A percentile compares a stretch with the other conserved stretches of the same genome.
These are phyloP conservation scores for Aspergillus amoenus DNA, from an alignment of 2,329 filamentous ascomycete species.

Conservation along the genomic window DNA sequence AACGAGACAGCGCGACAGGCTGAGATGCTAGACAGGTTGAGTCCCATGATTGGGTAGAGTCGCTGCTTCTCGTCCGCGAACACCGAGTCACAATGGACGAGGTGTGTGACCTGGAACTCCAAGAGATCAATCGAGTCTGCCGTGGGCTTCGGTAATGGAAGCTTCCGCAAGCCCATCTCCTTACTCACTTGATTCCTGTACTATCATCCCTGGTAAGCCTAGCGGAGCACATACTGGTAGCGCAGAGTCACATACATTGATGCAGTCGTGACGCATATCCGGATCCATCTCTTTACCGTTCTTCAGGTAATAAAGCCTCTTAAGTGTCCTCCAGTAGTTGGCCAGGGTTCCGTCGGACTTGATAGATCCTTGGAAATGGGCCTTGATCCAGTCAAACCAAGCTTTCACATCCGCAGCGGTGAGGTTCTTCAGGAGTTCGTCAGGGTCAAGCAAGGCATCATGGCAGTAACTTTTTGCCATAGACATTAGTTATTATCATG, in stretches of 20 bases:
- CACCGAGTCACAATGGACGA: background rate
- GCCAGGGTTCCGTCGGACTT: conserved; percentile 15
- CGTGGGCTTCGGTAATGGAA: conserved; percentile 1
- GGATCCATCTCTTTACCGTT: conserved; percentile 6
- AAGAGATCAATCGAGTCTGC: background rate
- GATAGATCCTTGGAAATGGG: conserved; percentile 16
- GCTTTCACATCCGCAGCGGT: conserved; percentile 15
- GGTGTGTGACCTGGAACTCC: background rate
- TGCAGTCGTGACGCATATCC: conserved; percentile 7
- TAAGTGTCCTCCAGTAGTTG: conserved; percentile 20
- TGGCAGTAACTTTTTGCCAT: conserved; percentile 15
- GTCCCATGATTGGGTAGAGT: background rate
- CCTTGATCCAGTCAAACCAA: conserved; percentile 21
- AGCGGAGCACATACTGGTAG: background rate
- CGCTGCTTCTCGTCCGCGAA: conserved; percentile 6
- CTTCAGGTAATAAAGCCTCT: conserved; percentile 20
- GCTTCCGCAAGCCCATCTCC: conserved; percentile 1
- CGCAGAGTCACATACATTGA: conserved; percentile 6
- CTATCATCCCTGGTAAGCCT: background rate
- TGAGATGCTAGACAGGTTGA: conserved; percentile 2
- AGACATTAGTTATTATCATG: background rate
- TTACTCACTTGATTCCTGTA: conserved; percentile 1
- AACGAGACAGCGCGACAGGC: conserved; percentile 2
- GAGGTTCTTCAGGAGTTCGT: conserved; percentile 13
- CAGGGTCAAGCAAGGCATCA: conserved; percentile 10